These are phyloP conservation scores for Candida sp. DNA, from an alignment of 1,139 yeast genomes.

Conservation along the genomic window DNA sequence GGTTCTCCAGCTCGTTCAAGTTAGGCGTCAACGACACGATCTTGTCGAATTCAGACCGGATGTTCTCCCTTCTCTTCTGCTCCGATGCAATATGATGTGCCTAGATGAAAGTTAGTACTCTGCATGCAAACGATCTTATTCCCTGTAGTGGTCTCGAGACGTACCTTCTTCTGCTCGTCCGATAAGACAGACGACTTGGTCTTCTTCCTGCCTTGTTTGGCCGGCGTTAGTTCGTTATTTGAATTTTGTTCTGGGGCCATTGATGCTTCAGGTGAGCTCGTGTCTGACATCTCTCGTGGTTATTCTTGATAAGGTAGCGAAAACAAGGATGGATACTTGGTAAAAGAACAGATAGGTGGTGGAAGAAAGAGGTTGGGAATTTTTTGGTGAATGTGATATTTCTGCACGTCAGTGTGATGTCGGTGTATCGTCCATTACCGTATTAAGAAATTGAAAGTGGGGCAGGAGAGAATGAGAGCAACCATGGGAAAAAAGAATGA, in stretches of 20 bases:
- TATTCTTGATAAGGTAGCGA: not conserved
- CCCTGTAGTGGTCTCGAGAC: constrained; percentile 17
- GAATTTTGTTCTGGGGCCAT: not conserved
- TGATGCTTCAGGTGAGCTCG: constrained; percentile 1
- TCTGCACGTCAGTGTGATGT: too few species aligned
- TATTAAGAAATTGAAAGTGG: not conserved
- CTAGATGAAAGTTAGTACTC: constrained; percentile 23
- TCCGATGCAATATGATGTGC: constrained; percentile 58
- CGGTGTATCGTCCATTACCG: not conserved
- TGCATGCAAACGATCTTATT: not conserved
- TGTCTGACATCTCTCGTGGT: not conserved
- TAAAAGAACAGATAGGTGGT: not conserved
- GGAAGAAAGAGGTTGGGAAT: not conserved
- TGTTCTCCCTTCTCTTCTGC: constrained; percentile 51
- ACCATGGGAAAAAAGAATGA: too few species aligned
- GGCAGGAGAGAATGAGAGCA: not conserved
- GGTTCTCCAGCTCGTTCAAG: constrained; percentile 44
- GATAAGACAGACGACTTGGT: constrained; percentile 37
- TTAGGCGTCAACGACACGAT: constrained; percentile 49
- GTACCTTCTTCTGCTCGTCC: constrained; percentile 50
- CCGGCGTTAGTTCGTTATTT: constrained; percentile 1
- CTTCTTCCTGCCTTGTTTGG: constrained; percentile 20
- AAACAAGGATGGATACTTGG: not conserved
- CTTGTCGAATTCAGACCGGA: constrained; percentile 49
- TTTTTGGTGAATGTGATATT: not conserved